Conservation (phyloP, 148 eudicot genomes). For the Rhododendron vialii region DNA sequence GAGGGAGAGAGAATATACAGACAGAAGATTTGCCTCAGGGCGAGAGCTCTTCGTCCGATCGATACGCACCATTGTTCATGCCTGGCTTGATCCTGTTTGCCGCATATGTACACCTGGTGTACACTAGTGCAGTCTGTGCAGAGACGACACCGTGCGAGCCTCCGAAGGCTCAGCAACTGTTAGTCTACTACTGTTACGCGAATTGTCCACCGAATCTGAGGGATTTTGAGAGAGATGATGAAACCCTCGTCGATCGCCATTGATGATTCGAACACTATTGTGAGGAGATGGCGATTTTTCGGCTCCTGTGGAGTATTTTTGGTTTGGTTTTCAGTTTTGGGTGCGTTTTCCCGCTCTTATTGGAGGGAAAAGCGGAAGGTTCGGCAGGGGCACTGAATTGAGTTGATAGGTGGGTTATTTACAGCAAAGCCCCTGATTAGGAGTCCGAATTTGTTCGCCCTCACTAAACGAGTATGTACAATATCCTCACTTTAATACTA, state of each 20-base stretch:
- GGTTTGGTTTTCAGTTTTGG: background rate
- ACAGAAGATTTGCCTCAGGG: background rate
- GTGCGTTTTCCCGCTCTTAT: conserved; percentile 6
- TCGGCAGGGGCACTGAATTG: background rate
- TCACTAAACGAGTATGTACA: too few relatives aligned
- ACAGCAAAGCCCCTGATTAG: background rate
- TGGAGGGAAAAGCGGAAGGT: background rate
- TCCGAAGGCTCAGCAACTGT: background rate
- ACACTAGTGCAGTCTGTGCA: background rate
- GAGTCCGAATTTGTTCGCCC: too few relatives aligned
- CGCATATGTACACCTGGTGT: conserved; percentile 2
- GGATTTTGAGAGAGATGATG: background rate
- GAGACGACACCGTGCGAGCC: background rate
- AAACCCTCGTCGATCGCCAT: conserved; percentile 3
- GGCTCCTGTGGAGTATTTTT: too few relatives aligned
- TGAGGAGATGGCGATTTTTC: background rate
- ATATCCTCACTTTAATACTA: too few relatives aligned
- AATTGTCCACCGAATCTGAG: background rate
- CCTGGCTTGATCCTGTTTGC: conserved; percentile 14
- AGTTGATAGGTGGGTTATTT: background rate
- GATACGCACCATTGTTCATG: background rate
- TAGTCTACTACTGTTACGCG: background rate
- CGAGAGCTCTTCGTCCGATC: background rate
- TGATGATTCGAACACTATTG: background rate
- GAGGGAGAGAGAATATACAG: background rate